These are phyloP conservation scores for Colletotrichum chlorophyti DNA, from an alignment of 2,329 filamentous ascomycete genomes.

Conservation along the genomic window DNA sequence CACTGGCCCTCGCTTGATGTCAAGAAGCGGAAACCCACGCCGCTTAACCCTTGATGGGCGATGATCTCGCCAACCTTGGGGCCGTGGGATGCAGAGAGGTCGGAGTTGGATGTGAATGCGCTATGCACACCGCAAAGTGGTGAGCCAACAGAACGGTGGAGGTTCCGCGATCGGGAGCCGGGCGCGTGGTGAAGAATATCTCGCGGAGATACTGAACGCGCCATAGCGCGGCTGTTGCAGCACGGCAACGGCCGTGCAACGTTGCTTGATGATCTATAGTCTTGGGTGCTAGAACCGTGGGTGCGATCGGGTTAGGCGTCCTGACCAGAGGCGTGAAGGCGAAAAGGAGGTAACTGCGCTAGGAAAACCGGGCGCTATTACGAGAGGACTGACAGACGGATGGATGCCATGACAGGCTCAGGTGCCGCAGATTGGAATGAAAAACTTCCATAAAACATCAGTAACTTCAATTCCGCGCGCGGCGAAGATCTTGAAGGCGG, in stretches of 20 bases:
- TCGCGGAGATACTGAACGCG: neutral
- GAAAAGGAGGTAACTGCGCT: neutral
- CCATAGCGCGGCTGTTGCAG: neutral
- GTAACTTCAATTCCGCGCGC: conserved; percentile 16
- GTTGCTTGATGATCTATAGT: conserved; percentile 21
- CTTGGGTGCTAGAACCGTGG: conserved; percentile 20
- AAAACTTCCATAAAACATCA: conserved; percentile 17
- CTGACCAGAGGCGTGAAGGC: conserved; percentile 5
- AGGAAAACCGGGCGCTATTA: neutral
- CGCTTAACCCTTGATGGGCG: neutral
- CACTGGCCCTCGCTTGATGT: neutral
- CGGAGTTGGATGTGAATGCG: conserved; percentile 12
- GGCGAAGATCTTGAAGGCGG: conserved; percentile 18
- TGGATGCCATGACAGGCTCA: conserved; percentile 19
- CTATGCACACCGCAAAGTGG: conserved; percentile 3
- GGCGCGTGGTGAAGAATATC: neutral
- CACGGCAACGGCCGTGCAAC: conserved; percentile 13
- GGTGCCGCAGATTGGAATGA: conserved; percentile 15
- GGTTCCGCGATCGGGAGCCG: neutral
- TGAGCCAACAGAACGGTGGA: neutral
- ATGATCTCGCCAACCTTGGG: conserved; percentile 26
- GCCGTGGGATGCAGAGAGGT: conserved; percentile 10
- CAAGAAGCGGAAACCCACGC: conserved; percentile 3
- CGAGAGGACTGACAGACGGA: conserved; percentile 7
- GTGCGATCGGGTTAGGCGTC: conserved; percentile 22